These are phyloP conservation scores for Tausonia pullulans DNA, from an alignment of 1,284 basidiomycete genomes.

Conservation along the genomic window DNA sequence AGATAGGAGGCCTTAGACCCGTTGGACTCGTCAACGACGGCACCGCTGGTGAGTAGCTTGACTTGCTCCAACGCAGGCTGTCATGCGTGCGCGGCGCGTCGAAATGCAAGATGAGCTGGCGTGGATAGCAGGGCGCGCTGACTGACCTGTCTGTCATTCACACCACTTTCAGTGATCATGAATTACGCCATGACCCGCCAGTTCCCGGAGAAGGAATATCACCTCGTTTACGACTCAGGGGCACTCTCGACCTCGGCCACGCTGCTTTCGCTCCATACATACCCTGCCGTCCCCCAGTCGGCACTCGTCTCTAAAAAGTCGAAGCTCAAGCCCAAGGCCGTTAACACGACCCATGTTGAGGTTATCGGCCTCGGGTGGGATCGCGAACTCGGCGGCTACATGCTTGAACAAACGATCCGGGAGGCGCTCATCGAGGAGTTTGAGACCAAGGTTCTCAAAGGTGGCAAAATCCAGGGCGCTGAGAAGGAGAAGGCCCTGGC, in stretches of 20 bases:
- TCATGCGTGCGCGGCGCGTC: too few species aligned
- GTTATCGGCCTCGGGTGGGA: conserved; percentile 73
- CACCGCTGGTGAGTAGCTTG: conserved; percentile 45
- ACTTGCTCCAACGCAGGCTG: neutral
- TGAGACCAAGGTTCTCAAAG: conserved; percentile 50
- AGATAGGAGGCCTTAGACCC: conserved; percentile 74
- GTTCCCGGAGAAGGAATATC: conserved; percentile 70
- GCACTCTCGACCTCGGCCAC: conserved; percentile 79
- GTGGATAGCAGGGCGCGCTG: too few species aligned
- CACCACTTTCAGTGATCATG: conserved; percentile 49
- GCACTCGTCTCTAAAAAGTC: conserved; percentile 31
- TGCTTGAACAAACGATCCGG: conserved; percentile 70
- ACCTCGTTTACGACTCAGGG: conserved; percentile 90
- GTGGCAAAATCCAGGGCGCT: conserved; percentile 34
- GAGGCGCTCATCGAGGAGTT: conserved; percentile 72
- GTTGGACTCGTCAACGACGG: conserved; percentile 85
- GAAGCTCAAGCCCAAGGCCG: conserved; percentile 28
- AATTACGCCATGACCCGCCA: conserved; percentile 93
- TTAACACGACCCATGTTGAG: conserved; percentile 59
- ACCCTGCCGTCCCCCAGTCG: conserved; percentile 29
- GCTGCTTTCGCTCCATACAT: conserved; percentile 65
- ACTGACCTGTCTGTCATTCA: neutral
- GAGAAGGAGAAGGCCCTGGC: conserved; percentile 75
- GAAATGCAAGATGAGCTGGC: too few species aligned
- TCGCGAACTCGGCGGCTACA: conserved; percentile 61